Evolutionary conservation across 1,139 yeast species (phyloP).

Genomic region (Debaryomyces singareniensis): DNA sequence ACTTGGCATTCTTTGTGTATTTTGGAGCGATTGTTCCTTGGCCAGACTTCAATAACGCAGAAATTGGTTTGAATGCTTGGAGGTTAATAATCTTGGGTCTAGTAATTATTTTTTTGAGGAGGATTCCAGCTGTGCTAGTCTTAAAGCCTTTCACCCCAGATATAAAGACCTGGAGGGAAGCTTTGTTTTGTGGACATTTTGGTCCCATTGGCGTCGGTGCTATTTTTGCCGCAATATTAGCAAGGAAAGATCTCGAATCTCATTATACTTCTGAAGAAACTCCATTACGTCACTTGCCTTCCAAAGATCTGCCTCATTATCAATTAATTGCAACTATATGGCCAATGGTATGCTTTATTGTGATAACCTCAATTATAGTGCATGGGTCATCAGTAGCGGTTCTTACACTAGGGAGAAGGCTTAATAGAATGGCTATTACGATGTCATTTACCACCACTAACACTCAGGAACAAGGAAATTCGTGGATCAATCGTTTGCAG

Average conservation of each 20-base stretch:
- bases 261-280: slow-evolving; percentile 52
- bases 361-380: slow-evolving; percentile 80
- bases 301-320: slow-evolving; percentile 49
- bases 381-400: slow-evolving; percentile 98
- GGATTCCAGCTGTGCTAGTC: slow-evolving; percentile 81
- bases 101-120: slow-evolving; percentile 74
- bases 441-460: slow-evolving; percentile 76
- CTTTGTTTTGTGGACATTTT: slow-evolving; percentile 91
- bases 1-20: slow-evolving; percentile 85
- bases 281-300: slow-evolving; percentile 52
- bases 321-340: slow-evolving; percentile 71
- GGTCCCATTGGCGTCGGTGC: slow-evolving; percentile 99
- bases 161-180: slow-evolving; percentile 91
- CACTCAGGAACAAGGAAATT: slow-evolving; percentile 53
- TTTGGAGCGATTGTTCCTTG: slow-evolving; percentile 95
- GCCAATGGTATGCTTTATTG: slow-evolving; percentile 86
- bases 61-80: slow-evolving; percentile 76
- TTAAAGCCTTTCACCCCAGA: slow-evolving; percentile 86
- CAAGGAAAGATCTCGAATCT: slow-evolving; percentile 71
- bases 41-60: slow-evolving; percentile 66
- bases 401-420: slow-evolving; percentile 77
- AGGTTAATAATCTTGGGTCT: slow-evolving; percentile 74
- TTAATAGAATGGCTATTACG: slow-evolving; percentile 88
- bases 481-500: slow-evolving; percentile 88
- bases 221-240: slow-evolving; percentile 79